Base-by-base conservation (phyloP, 2,329 filamentous ascomycete species). In the Tolypocladium endophyticum region DNA sequence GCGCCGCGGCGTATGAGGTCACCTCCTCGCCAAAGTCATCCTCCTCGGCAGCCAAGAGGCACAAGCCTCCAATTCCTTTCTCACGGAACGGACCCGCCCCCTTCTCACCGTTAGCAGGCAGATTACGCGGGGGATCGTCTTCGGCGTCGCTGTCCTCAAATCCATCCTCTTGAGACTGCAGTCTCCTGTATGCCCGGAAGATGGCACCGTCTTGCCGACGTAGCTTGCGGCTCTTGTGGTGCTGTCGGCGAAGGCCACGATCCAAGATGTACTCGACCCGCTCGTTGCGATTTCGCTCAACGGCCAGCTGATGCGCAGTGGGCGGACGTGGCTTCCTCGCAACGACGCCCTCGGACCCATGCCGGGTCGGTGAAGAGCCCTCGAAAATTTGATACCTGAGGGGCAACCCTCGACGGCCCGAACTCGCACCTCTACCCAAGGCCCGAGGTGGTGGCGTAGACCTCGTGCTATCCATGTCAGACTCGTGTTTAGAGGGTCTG, bases 211-310 rank as follows among this genome's bases (percentile, higher is more conserved):
- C 85, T 58, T 80, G 76, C 25, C 82, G 81, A 5, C 89, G 82
- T 23, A 75, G 68, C 65, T 85, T 86, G 55, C 85, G 83, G 16
- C 85, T 81, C 59, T 78, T 78, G 68, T 86, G 83, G 68, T 92
- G 87, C 57, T 84, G 79, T 63, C 79, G 81, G 56, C 87, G 84
- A 39, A 93, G 76, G 36, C 87, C 87, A n/a, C 87, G 84, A 65
- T 90, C 87, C 20, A 94, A 81, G 57, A 91, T 89, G 67, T 92
- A 87, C 67, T 92, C 87, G n/a, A 93, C 89, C 7, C 89, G 85
- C 67, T 90, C 85, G 62, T 85, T 88, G 23, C 90, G 81, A 71
- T 92, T 92, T 59, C 87, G 83, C 71, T 92, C 89, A 1, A 94
- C 88, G 0, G 89, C 89, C 45, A 92, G 77, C 72, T 94, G 90